phyloP scores from a whole-genome alignment of 768 basidiomycete species.

The Suillus subalutaceus region DNA sequence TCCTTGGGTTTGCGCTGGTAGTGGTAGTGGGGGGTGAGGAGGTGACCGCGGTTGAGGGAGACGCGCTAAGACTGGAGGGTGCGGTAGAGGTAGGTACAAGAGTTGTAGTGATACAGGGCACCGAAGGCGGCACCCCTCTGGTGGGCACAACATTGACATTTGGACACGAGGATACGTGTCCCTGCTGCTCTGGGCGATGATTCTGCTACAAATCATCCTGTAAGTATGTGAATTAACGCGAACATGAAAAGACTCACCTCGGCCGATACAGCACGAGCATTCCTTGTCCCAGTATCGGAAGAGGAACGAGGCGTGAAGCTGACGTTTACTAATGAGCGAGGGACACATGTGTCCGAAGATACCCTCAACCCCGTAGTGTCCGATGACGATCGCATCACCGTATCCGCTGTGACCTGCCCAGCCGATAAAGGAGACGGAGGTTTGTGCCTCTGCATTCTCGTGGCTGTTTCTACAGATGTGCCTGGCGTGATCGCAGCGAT shows the following conservation, averaged over 20 bases:
- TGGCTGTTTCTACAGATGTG: not conserved
- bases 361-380: not conserved
- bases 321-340: not conserved
- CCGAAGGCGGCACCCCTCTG: too few relatives aligned
- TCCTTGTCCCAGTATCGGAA: not conserved
- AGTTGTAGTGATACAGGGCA: not conserved
- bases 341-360: not conserved
- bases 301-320: not conserved
- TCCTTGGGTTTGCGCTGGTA: not conserved
- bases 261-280: not conserved
- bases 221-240: not conserved
- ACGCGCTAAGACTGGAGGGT: not conserved
- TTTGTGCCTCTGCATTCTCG: not conserved
- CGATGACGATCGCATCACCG: not conserved
- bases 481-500: not conserved
- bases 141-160: not conserved
- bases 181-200: not conserved
- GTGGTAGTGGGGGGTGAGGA: not conserved
- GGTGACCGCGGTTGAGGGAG: not conserved
- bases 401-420: not conserved
- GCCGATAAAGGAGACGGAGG: not conserved
- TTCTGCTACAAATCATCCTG: not conserved
- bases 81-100: not conserved
- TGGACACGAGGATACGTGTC: not conserved
- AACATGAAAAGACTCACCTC: not conserved